Percentiles rank a stretch among this genome's conserved stretches.
These are phyloP conservation scores for Botryotinia convoluta DNA, from an alignment of 2,329 filamentous ascomycete species.

Conservation along the genomic window DNA sequence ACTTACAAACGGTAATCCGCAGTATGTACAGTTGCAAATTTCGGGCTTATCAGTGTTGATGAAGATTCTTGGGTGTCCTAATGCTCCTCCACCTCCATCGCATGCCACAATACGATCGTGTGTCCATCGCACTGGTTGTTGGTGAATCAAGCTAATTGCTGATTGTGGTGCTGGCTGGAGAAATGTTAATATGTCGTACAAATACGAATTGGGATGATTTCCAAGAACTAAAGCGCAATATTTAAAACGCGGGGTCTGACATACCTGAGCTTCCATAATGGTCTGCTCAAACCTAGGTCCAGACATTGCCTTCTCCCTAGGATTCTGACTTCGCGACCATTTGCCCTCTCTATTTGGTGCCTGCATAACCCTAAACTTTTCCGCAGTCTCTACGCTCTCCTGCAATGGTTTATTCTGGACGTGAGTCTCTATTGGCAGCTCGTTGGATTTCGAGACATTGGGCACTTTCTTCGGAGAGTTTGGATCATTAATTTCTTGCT, in stretches of 20 bases:
- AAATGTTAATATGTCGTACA: slow-evolving; percentile 36
- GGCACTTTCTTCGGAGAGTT: slow-evolving; percentile 46
- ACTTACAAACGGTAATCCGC: slow-evolving; percentile 82
- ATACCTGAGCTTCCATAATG: slow-evolving; percentile 86
- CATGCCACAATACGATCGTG: slow-evolving; percentile 79
- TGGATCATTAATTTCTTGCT: slow-evolving; percentile 40
- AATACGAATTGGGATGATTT: too few relatives aligned
- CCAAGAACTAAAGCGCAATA: neutral
- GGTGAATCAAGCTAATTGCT: slow-evolving; percentile 94
- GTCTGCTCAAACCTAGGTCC: slow-evolving; percentile 97
- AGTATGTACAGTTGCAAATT: slow-evolving; percentile 88
- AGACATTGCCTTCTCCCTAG: slow-evolving; percentile 79
- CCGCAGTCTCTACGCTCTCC: slow-evolving; percentile 49
- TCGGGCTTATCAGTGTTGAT: slow-evolving; percentile 98
- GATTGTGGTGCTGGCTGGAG: slow-evolving; percentile 79
- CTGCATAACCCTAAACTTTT: slow-evolving; percentile 49
- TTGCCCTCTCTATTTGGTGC: slow-evolving; percentile 79
- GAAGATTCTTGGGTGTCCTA: slow-evolving; percentile 89
- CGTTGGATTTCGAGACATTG: slow-evolving; percentile 62
- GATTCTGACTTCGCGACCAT: slow-evolving; percentile 85
- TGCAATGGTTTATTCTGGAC: slow-evolving; percentile 52
- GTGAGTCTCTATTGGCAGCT: slow-evolving; percentile 49
- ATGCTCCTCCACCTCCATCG: slow-evolving; percentile 86
- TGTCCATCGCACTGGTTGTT: slow-evolving; percentile 90
- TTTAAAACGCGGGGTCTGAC: slow-evolving; percentile 30